Evolutionary conservation across 108 stramenopile genomes (phyloP), one percentile per base, ranked within the genome.

Genomic region (Cyclostephanos invisitatus): DNA sequence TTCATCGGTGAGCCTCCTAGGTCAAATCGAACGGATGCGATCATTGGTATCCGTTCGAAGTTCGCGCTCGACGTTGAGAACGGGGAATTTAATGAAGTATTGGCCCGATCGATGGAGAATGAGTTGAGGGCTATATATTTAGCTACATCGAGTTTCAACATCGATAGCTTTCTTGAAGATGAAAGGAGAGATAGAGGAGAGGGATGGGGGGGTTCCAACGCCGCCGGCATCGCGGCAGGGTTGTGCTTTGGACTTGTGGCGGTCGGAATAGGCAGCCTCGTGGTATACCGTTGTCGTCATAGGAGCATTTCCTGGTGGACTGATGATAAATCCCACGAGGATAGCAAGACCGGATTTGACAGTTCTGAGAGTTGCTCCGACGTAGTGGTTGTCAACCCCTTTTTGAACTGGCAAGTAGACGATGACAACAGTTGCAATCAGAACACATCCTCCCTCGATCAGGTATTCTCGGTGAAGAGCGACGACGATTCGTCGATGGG

Each of bases 191-290:
- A 14, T 40, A 25, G n/a, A 27, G 17, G 12, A 29, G 22, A 8
- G 8, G 17, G 28, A 12, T 2, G 55, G 37, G 64, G 56, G 29
- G 18, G 55, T 21, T 62, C 74, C 62, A 68, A 53, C 49, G 42
- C 20, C 11, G 62, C 50, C 9, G 67, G 65, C 10, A 68, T 75
- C 25, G 67, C 62, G 36, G 67, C 53, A 28, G 75, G 67, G 3
- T n/a, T 68, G 18, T 61, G 37, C 44, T 17, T 61, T 2, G 67
- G 64, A 15, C 59, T 75, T 3, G 29, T 75, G 24, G 36, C 44
- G 2, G 61, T 55, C 27, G 48, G 62, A 10, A 25, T 68, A 18
- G 18, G 37, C 35, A 50, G 50, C 27, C 51, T 75, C 40, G 62
- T 68, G 47, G 75, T 64, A 0, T 47, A 29, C 11, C 57, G 62